Percentiles rank a stretch among this genome's conserved stretches.
Evolutionary conservation across 495 filamentous ascomycete species (phyloP).

Genomic region (Penicillium roqueforti): DNA sequence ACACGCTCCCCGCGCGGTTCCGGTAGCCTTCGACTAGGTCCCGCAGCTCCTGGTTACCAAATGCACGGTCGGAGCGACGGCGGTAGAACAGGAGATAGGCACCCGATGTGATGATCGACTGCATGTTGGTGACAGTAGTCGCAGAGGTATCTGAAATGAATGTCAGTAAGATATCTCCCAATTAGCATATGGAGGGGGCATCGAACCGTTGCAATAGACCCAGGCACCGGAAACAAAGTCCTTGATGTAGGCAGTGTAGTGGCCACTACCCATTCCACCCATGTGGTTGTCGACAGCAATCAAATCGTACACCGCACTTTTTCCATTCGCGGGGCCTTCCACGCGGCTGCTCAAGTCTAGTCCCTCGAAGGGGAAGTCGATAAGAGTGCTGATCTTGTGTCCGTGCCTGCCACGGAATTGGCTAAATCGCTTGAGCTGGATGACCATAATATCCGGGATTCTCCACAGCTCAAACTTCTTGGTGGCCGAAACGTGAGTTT

Average conservation of each 20-base stretch:
- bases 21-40: constrained; percentile 57
- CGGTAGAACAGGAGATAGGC: constrained; percentile 97
- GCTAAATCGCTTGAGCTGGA: constrained; percentile 93
- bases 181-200: background rate
- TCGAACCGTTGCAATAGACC: constrained; percentile 93
- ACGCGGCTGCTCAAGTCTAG: constrained; percentile 77
- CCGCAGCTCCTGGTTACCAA: constrained; percentile 73
- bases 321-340: constrained; percentile 70
- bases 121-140: constrained; percentile 46
- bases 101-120: constrained; percentile 56
- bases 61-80: constrained; percentile 66
- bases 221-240: constrained; percentile 80
- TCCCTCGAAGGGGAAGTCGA: constrained; percentile 86
- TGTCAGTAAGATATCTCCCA: constrained; percentile 9
- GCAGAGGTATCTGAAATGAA: constrained; percentile 63
- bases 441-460: constrained; percentile 85
- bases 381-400: constrained; percentile 86
- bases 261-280: constrained; percentile 85
- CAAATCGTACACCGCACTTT: constrained; percentile 81
- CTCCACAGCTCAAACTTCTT: constrained; percentile 98
- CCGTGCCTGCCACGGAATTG: constrained; percentile 54
- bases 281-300: constrained; percentile 95
- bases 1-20: constrained; percentile 29
- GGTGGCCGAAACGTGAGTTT: constrained; percentile 82
- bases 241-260: constrained; percentile 91